phyloP scores from a whole-genome alignment of 225 moss, liverwort and hornwort species.

The Straminergon stramineum region DNA sequence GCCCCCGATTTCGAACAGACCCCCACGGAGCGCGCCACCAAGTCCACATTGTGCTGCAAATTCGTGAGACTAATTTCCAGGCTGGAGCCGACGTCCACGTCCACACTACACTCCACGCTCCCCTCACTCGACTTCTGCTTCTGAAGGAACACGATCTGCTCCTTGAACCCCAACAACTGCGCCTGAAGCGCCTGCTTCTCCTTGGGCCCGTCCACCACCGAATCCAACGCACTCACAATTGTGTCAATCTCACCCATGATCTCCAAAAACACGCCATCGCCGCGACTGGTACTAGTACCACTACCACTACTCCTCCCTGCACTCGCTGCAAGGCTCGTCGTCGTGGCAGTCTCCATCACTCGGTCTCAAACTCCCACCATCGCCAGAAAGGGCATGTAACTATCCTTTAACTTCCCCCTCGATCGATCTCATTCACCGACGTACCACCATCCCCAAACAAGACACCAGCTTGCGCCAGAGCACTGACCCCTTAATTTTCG shows the following conservation, averaged over 20 bases:
- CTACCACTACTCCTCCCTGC: background rate
- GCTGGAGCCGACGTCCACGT: background rate
- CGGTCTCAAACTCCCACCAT: background rate
- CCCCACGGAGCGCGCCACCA: constrained; percentile 37
- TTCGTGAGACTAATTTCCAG: constrained; percentile 20
- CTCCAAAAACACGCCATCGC: background rate
- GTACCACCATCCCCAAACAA: background rate
- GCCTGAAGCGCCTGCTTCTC: background rate
- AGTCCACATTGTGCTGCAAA: constrained; percentile 39
- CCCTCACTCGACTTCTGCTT: background rate
- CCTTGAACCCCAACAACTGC: background rate
- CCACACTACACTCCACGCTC: background rate
- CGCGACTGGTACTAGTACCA: background rate
- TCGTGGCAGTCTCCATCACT: background rate
- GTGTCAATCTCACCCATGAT: background rate
- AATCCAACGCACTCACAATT: background rate
- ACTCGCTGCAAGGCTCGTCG: background rate
- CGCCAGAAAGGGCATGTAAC: background rate
- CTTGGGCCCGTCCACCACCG: background rate
- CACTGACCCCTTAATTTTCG: too few relatives aligned
- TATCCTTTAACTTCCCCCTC: background rate
- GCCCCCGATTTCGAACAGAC: background rate
- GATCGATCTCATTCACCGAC: background rate
- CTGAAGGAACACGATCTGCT: background rate
- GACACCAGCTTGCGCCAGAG: background rate